Conservation (phyloP, 75 land plant species). For the Sequoia sempervirens region DNA sequence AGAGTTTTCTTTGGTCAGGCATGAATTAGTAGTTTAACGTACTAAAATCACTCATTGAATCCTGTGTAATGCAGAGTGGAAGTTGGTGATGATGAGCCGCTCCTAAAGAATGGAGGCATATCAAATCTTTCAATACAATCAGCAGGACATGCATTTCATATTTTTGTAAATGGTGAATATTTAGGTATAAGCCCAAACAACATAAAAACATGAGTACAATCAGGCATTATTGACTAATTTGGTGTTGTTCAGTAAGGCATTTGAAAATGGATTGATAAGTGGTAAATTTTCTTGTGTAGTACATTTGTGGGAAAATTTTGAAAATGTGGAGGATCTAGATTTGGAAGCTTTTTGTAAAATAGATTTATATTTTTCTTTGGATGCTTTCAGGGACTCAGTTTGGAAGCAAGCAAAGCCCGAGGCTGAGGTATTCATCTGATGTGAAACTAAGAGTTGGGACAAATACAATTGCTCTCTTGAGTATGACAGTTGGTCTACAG, state of each 20-base stretch:
- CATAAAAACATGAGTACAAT: neutral
- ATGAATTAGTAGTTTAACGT: neutral
- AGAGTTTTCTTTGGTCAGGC: neutral
- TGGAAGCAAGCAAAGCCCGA: conserved; percentile 49
- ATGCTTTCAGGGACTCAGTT: conserved; percentile 53
- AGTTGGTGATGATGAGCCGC: conserved; percentile 14
- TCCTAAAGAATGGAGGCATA: conserved; percentile 7
- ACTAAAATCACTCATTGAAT: neutral
- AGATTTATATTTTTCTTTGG: conserved; percentile 13
- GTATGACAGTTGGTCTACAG: conserved; percentile 88
- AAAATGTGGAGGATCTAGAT: neutral
- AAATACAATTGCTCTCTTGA: conserved; percentile 70
- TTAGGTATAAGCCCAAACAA: conserved; percentile 18
- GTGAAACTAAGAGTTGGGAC: conserved; percentile 64
- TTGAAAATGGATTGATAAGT: neutral
- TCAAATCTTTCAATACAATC: conserved; percentile 4
- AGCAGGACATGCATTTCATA: conserved; percentile 28
- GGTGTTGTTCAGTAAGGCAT: neutral
- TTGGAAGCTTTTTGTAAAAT: neutral
- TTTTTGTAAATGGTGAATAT: conserved; percentile 32
- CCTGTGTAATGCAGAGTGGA: conserved; percentile 10
- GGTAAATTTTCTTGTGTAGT: neutral
- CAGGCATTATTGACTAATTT: neutral
- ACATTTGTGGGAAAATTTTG: neutral
- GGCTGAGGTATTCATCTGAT: conserved; percentile 38